Base-by-base conservation (phyloP, 257 asterid genomes). In the Petrea volubilis region DNA sequence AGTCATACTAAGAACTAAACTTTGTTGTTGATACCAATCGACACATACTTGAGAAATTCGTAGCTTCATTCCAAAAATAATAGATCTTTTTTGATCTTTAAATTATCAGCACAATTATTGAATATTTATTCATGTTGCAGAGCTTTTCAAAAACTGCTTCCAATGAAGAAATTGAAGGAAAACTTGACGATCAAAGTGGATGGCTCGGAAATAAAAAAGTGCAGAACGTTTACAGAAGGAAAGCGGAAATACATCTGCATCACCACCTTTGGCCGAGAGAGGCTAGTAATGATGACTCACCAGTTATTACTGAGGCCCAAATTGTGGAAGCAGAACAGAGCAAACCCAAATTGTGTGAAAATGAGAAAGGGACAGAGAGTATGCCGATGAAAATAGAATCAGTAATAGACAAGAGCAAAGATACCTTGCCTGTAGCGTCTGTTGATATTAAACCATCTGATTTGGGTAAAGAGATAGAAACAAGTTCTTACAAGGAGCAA, bases 121-220 rank as follows among this genome's bases (percentile, higher is more conserved):
- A 28, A 13, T 55, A 21, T 44, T 51, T 20, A 29, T 41, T 50
- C 27, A 55, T 64, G 53, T 60, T 71, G 77, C 77, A 82, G 78
- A 25, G 43, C 44, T 60, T 41, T 13, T 44, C 74, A 23, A 33
- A 62, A 56, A 40, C 43, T 55, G 44, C 46, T 61, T 52, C 61
- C 61, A 67, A 70, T 28, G 81, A 77, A 74, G 58, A 71, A 34
- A 47, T 14, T 28, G 59, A 72, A 34, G 74, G 58, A 61, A 60
- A 64, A 40, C 62, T 63, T n/a, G 4, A 17, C 36, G 43, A 69
- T 44, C 62, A 41, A 65, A 49, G 55, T 49, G 76, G 79, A 59
- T 24, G 55, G 28, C 53, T 18, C 64, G 28, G 49, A 64, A 68
- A 56, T 15, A 34, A 24, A 60, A n/a, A 71, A 20, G 7, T 44